Evolutionary conservation across 768 basidiomycete genomes (phyloP).

Genomic region (Lactarius quietus): DNA sequence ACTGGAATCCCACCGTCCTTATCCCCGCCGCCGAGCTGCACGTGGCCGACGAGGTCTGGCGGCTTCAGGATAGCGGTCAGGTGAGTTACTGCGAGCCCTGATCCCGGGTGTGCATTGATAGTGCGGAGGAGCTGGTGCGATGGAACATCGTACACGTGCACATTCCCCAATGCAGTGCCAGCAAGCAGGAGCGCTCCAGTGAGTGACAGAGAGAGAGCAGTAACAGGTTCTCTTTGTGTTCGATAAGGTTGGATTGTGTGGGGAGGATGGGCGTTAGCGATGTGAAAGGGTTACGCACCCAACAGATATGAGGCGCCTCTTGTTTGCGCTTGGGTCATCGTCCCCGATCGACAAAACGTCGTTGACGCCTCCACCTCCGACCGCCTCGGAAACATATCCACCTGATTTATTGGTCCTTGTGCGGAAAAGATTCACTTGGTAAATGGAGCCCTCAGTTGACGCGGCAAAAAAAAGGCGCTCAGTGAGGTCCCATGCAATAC

Average conservation of each 20-base stretch:
- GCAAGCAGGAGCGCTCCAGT: conserved; percentile 76
- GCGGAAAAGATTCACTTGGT: conserved; percentile 77
- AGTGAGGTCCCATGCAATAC: conserved; percentile 72
- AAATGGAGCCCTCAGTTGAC: conserved; percentile 67
- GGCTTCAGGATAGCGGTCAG: conserved; percentile 82
- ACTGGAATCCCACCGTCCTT: conserved; percentile 57
- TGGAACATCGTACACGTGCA: conserved; percentile 82
- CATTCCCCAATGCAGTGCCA: conserved; percentile 68
- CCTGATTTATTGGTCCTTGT: conserved; percentile 53
- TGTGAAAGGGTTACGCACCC: conserved; percentile 44
- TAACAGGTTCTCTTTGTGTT: conserved; percentile 60
- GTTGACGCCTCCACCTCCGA: conserved; percentile 68
- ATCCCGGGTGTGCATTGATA: conserved; percentile 65
- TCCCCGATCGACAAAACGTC: conserved; percentile 71
- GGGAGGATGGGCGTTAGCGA: background rate
- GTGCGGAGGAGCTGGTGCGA: conserved; percentile 89
- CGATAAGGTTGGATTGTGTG: conserved; percentile 8
- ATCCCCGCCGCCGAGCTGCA: conserved; percentile 46
- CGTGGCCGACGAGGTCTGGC: conserved; percentile 79
- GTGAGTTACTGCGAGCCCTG: conserved; percentile 55
- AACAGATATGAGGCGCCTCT: conserved; percentile 63
- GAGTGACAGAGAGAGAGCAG: conserved; percentile 69
- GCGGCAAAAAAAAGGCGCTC: conserved; percentile 90
- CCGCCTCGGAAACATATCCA: conserved; percentile 55
- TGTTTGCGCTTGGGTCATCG: conserved; percentile 43